phyloP scores from a whole-genome alignment of 2,329 filamentous ascomycete genomes.

The Leptographium wingfieldii region DNA sequence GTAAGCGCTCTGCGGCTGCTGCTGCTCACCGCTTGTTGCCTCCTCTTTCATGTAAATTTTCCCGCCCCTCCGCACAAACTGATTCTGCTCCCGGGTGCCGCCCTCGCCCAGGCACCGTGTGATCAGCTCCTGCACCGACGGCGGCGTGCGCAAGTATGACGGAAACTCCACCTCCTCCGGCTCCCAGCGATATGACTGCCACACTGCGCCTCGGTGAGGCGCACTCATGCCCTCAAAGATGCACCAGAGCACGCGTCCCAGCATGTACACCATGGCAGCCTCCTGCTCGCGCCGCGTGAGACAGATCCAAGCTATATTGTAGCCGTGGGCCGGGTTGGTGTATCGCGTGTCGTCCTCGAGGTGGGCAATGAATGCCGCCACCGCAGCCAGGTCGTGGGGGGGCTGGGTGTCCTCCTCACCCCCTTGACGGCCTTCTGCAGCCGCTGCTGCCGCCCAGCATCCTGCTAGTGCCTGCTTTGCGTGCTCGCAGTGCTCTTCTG shows the following conservation, averaged over 20 bases:
- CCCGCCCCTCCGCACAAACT: slow-evolving; percentile 8
- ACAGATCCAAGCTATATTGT: slow-evolving; percentile 44
- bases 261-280: slow-evolving; percentile 48
- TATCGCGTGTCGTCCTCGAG: slow-evolving; percentile 23
- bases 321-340: slow-evolving; percentile 33
- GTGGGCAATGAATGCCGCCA: background rate
- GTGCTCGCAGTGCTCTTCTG: slow-evolving; percentile 23
- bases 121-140: slow-evolving; percentile 8
- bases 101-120: slow-evolving; percentile 8
- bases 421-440: background rate
- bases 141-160: slow-evolving; percentile 22
- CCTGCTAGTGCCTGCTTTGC: slow-evolving; percentile 32
- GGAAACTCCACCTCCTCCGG: slow-evolving; percentile 42
- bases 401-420: background rate
- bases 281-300: slow-evolving; percentile 40
- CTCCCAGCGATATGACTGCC: slow-evolving; percentile 47
- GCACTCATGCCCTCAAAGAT: slow-evolving; percentile 48
- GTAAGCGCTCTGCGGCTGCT: background rate
- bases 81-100: slow-evolving; percentile 5
- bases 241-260: slow-evolving; percentile 49
- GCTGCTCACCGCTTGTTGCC: background rate
- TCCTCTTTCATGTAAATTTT: slow-evolving; percentile 10
- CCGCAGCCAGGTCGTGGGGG: background rate
- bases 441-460: slow-evolving; percentile 21
- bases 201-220: slow-evolving; percentile 42